A percentile compares a stretch with the other conserved stretches of the same genome.
Conservation (phyloP, 495 filamentous ascomycete genomes). For the Xylaria intraflava region DNA sequence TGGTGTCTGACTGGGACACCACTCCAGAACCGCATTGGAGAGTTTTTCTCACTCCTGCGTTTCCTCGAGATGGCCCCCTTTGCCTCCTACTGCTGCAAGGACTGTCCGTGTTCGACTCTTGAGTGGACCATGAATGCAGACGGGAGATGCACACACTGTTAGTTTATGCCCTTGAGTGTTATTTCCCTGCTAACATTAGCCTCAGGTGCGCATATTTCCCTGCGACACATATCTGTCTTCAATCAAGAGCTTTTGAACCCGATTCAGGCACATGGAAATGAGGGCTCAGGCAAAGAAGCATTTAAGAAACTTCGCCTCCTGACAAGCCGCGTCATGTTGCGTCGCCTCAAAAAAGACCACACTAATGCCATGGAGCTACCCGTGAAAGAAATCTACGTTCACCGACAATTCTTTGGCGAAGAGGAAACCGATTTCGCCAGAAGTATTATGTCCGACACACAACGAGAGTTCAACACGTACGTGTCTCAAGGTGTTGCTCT, state of each 20-base stretch:
- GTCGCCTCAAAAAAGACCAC: conserved; percentile 86
- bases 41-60: conserved; percentile 90
- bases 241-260: conserved; percentile 93
- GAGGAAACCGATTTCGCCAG: conserved; percentile 91
- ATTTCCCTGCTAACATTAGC: conserved; percentile 10
- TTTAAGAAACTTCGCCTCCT: conserved; percentile 76
- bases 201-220: conserved; percentile 49
- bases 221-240: conserved; percentile 89
- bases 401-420: conserved; percentile 92
- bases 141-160: conserved; percentile 61
- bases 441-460: conserved; percentile 86
- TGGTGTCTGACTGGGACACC: conserved; percentile 96
- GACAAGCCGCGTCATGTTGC: conserved; percentile 86
- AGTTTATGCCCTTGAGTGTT: conserved; percentile 11
- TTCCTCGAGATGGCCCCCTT: conserved; percentile 86
- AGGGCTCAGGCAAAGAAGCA: conserved; percentile 53
- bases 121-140: conserved; percentile 74
- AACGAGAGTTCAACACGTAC: conserved; percentile 87
- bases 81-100: conserved; percentile 85
- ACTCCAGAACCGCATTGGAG: conserved; percentile 91
- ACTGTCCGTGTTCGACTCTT: conserved; percentile 68
- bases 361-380: conserved; percentile 91
- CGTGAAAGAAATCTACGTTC: conserved; percentile 83
- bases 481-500: conserved; percentile 89
- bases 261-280: conserved; percentile 50